Conservation (phyloP, 139 green algal species). For the Picochlorum sp. region DNA sequence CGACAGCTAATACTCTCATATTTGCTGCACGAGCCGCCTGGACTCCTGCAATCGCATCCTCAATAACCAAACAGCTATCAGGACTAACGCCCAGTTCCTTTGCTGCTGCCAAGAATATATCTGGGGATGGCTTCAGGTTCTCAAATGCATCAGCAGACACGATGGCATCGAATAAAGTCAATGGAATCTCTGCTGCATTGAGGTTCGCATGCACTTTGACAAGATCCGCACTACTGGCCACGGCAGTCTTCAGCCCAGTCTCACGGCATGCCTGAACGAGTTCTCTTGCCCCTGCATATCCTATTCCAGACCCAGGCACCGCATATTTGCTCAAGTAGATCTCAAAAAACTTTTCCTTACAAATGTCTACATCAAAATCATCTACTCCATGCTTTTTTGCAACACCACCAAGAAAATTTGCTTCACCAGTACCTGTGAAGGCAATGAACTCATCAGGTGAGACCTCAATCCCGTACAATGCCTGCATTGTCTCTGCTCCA, state of each 20-base stretch:
- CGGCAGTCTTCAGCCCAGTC: constrained; percentile 49
- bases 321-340: constrained; percentile 44
- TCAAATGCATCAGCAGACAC: constrained; percentile 58
- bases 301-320: constrained; percentile 30
- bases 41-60: constrained; percentile 62
- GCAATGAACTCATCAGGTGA: constrained; percentile 49
- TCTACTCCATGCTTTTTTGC: constrained; percentile 18
- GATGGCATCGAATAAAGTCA: constrained; percentile 47
- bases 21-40: constrained; percentile 41
- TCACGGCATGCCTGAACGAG: constrained; percentile 42
- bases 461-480: constrained; percentile 46
- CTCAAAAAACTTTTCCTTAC: constrained; percentile 57
- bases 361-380: constrained; percentile 29
- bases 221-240: constrained; percentile 59
- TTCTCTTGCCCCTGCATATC: constrained; percentile 38
- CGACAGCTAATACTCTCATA: constrained; percentile 56
- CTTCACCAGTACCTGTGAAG: constrained; percentile 47
- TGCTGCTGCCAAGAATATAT: constrained; percentile 65
- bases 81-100: constrained; percentile 36
- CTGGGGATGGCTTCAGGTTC: constrained; percentile 46
- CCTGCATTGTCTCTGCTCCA: constrained; percentile 31
- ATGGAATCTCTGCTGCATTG: constrained; percentile 36
- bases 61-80: constrained; percentile 55
- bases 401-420: constrained; percentile 49
- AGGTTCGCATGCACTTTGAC: constrained; percentile 70